Evolutionary conservation across 1,139 yeast species (phyloP).

Genomic region (Hanseniaspora uvarum): DNA sequence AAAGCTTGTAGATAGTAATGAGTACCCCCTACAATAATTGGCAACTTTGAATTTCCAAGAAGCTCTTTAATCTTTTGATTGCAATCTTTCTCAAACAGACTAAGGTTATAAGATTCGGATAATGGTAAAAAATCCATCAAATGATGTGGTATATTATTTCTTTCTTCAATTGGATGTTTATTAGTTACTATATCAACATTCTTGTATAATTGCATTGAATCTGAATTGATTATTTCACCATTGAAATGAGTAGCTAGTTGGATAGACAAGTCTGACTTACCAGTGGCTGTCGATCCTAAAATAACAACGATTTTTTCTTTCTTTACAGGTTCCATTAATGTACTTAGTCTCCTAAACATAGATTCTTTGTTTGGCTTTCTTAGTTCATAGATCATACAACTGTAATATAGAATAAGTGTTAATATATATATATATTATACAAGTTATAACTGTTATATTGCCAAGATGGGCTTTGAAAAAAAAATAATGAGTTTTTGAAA

Average conservation of each 20-base stretch:
- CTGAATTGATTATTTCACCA: slow-evolving; percentile 92
- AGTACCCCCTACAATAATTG: slow-evolving; percentile 91
- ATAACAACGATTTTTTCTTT: slow-evolving; percentile 45
- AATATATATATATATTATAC: too few species aligned
- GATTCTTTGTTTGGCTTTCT: neutral
- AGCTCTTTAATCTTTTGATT: slow-evolving; percentile 44
- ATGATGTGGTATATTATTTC: slow-evolving; percentile 70
- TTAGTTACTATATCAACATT: slow-evolving; percentile 72
- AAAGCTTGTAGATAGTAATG: slow-evolving; percentile 80
- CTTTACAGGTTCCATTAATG: neutral
- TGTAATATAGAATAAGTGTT: too few species aligned
- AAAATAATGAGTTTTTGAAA: neutral
- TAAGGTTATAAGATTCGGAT: slow-evolving; percentile 77
- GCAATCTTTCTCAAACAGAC: slow-evolving; percentile 69
- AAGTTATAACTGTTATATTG: neutral
- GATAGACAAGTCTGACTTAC: slow-evolving; percentile 72
- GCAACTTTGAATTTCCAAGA: slow-evolving; percentile 59
- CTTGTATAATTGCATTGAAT: slow-evolving; percentile 88
- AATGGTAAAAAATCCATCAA: slow-evolving; percentile 75
- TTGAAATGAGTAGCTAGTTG: slow-evolving; percentile 66
- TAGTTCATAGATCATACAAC: too few species aligned
- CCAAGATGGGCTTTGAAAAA: neutral
- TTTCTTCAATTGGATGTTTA: slow-evolving; percentile 74
- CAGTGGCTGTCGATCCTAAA: slow-evolving; percentile 98
- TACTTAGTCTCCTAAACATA: neutral